Percentiles rank a stretch among this genome's conserved stretches.
Evolutionary conservation across 108 stramenopile species (phyloP).

Genomic region (Skeletonema potamos): DNA sequence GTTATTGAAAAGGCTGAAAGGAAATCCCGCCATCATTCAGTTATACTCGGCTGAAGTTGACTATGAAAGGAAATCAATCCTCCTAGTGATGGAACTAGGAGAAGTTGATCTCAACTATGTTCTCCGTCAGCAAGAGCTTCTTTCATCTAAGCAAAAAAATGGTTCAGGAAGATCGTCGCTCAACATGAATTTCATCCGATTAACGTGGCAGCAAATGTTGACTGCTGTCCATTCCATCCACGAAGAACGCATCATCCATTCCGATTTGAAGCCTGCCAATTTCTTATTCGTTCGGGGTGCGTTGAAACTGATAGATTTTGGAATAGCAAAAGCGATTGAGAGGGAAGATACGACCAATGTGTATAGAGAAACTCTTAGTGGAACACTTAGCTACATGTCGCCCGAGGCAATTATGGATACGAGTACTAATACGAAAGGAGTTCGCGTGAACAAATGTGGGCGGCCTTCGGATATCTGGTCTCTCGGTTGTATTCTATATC

Average conservation of each 20-base stretch:
- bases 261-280: conserved; percentile 85
- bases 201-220: conserved; percentile 99
- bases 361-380: conserved; percentile 95
- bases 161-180: conserved; percentile 46
- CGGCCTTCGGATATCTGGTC: conserved; percentile 92
- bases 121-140: conserved; percentile 79
- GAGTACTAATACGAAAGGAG: conserved; percentile 59
- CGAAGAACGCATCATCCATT: conserved; percentile 96
- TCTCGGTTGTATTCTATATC: conserved; percentile 97
- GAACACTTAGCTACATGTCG: conserved; percentile 99
- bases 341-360: conserved; percentile 98
- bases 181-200: conserved; percentile 95
- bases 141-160: conserved; percentile 27
- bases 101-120: conserved; percentile 96
- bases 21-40: conserved; percentile 92
- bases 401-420: conserved; percentile 97
- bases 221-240: conserved; percentile 97
- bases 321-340: conserved; percentile 97
- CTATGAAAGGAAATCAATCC: conserved; percentile 70
- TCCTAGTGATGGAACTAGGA: conserved; percentile 94
- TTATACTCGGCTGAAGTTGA: conserved; percentile 92
- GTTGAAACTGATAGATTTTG: conserved; percentile 99
- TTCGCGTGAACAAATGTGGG: conserved; percentile 58
- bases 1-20: conserved; percentile 81
- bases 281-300: conserved; percentile 92